Base-by-base conservation (phyloP, 352 stramenopile species). In the Pythium folliculosum region DNA sequence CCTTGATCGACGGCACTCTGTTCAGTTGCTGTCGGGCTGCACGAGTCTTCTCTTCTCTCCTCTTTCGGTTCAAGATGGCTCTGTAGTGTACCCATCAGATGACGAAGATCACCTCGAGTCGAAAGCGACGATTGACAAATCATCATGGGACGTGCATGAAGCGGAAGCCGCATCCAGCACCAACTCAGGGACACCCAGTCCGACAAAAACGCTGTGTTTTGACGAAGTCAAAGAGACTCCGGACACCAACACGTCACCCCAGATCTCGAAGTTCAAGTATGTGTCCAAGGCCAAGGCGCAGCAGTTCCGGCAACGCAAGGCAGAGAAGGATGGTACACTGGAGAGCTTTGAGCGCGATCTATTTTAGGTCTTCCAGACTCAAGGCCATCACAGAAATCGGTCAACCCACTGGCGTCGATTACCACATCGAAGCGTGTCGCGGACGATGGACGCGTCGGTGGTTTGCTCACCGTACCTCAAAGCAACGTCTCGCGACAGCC, bases 391-490 rank as follows among this genome's bases (percentile, higher is more conserved):
- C 27, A 32, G 27, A 32, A 32, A 32, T 32, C 54, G 6, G 19
- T n/a, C 25, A 44, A 45, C 30, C 40, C 14, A 21, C 14, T 21
- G 6, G 40, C 40, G 6, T 47, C 40, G 40, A 21, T 47, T 47
- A 47, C 40, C 40, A 47, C 40, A 47, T 14, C 12, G 8, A 40
- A 2, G 12, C 40, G 5, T 9, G 40, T n/a, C 40, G 17, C 14
- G 6, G 17, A 38, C 16, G 6, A 89, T 90, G 82, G 78, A 89
- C 53, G 72, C 77, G 23, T 76, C 75, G n/a, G 84, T 90, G 43
- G 54, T 88, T 13, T 67, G 67, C 27, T 88, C 77, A 43, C 81
- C 84, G 13, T 90, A 87, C 52, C 67, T 83, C 23, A 72, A 77
- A 48, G 63, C 71, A 12, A 67, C 49, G 1, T 70, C 79, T 1